phyloP scores from a whole-genome alignment of 108 stramenopile species.

The Cylindrotheca fusiformis region DNA sequence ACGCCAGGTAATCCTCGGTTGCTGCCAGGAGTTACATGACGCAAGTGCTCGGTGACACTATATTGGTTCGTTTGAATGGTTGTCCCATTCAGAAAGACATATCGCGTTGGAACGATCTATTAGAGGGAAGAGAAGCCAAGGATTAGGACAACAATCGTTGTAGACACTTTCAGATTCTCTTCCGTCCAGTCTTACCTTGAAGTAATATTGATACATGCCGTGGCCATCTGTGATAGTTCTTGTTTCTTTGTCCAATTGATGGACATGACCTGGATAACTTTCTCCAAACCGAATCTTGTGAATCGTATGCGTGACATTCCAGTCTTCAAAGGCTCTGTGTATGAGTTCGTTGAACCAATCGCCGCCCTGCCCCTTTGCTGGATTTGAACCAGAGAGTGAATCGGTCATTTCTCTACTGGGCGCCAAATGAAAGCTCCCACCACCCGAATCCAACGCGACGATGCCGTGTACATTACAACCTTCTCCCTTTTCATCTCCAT shows the following conservation, averaged over 20 bases:
- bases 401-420: constrained; percentile 72
- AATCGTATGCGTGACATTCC: constrained; percentile 91
- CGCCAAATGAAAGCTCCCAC: constrained; percentile 95
- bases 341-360: constrained; percentile 36
- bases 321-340: constrained; percentile 70
- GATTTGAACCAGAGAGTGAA: constrained; percentile 1
- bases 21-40: constrained; percentile 89
- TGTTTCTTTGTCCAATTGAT: constrained; percentile 75
- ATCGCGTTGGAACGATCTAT: constrained; percentile 94
- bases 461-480: constrained; percentile 92
- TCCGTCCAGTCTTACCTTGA: constrained; percentile 68
- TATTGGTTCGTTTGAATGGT: constrained; percentile 90
- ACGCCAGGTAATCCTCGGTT: constrained; percentile 92
- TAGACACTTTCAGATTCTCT: not conserved
- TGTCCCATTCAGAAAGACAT: constrained; percentile 73
- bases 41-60: constrained; percentile 94
- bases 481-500: constrained; percentile 55
- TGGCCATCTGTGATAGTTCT: constrained; percentile 71
- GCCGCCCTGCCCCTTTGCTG: not conserved
- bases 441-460: constrained; percentile 79
- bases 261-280: constrained; percentile 53
- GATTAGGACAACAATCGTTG: not conserved
- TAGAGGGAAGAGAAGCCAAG: constrained; percentile 3
- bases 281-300: constrained; percentile 87
- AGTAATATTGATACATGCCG: constrained; percentile 93